Evolutionary conservation across 805 yeast genomes (phyloP).

Genomic region (Hanseniaspora valbyensis): DNA sequence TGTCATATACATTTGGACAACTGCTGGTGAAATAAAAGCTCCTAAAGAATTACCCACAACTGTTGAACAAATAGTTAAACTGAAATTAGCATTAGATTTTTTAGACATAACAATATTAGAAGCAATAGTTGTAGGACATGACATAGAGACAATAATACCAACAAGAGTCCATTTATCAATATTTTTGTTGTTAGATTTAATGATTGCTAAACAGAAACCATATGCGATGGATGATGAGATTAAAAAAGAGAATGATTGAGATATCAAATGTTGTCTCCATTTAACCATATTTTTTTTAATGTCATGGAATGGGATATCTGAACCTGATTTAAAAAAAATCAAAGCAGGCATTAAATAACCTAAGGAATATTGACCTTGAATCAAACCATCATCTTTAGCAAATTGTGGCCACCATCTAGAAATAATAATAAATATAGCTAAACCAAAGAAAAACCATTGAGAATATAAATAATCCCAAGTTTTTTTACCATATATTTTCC

Average conservation of each 20-base stretch:
- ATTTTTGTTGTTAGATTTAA: constrained; percentile 42
- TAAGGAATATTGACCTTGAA: constrained; percentile 63
- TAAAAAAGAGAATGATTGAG: constrained; percentile 55
- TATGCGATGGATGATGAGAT: constrained; percentile 60
- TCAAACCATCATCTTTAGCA: constrained; percentile 71
- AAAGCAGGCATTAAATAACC: constrained; percentile 81
- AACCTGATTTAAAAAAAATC: constrained; percentile 71
- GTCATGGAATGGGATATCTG: constrained; percentile 58
- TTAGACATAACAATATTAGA: constrained; percentile 90
- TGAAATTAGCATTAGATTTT: constrained; percentile 71
- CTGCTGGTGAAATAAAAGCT: constrained; percentile 77
- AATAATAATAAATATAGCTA: constrained; percentile 63
- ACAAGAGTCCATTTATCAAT: constrained; percentile 69
- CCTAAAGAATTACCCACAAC: constrained; percentile 76
- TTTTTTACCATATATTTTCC: constrained; percentile 18
- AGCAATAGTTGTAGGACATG: constrained; percentile 86
- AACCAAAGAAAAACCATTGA: constrained; percentile 68
- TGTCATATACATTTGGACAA: constrained; percentile 55
- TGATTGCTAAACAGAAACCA: constrained; percentile 61
- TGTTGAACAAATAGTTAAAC: constrained; percentile 71
- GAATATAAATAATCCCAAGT: constrained; percentile 14
- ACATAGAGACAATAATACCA: constrained; percentile 70
- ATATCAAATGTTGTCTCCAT: constrained; percentile 76
- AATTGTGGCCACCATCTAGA: constrained; percentile 73
- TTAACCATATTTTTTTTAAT: constrained; percentile 52